phyloP scores from a whole-genome alignment of 176 grass and related monocot genomes.

The Carex scoparia region DNA sequence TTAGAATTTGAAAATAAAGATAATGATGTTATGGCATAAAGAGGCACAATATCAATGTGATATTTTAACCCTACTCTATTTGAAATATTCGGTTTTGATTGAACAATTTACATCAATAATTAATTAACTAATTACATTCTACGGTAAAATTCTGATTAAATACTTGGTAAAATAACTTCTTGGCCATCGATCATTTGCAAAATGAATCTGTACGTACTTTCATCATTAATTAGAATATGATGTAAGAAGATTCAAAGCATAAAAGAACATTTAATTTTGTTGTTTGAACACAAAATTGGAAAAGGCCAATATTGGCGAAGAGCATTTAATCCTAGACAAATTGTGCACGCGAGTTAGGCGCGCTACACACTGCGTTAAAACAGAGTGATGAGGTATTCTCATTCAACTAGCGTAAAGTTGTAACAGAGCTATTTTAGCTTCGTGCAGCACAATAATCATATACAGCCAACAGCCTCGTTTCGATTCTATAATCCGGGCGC shows the following conservation, averaged over 20 bases:
- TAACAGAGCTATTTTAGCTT: too few species aligned
- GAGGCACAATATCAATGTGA: too few species aligned
- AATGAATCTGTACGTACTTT: background rate
- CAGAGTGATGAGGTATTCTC: background rate
- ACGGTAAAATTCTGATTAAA: background rate
- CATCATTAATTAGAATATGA: background rate
- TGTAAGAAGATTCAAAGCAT: background rate
- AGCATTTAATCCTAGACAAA: constrained; percentile 2
- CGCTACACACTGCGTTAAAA: background rate
- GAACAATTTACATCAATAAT: background rate
- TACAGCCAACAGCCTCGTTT: too few species aligned
- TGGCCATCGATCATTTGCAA: background rate
- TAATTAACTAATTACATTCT: background rate
- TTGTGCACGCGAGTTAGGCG: constrained; percentile 15
- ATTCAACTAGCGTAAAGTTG: too few species aligned
- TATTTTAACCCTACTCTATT: background rate
- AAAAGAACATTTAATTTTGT: too few species aligned
- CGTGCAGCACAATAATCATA: too few species aligned
- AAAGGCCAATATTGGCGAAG: background rate
- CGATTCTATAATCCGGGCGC: too few species aligned
- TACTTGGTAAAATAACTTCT: background rate
- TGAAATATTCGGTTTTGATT: background rate
- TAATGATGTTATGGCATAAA: too few species aligned
- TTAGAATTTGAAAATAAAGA: too few species aligned
- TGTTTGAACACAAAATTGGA: background rate